Evolutionary conservation across 1,284 basidiomycete species (phyloP).

Genomic region (Tremellales sp.): DNA sequence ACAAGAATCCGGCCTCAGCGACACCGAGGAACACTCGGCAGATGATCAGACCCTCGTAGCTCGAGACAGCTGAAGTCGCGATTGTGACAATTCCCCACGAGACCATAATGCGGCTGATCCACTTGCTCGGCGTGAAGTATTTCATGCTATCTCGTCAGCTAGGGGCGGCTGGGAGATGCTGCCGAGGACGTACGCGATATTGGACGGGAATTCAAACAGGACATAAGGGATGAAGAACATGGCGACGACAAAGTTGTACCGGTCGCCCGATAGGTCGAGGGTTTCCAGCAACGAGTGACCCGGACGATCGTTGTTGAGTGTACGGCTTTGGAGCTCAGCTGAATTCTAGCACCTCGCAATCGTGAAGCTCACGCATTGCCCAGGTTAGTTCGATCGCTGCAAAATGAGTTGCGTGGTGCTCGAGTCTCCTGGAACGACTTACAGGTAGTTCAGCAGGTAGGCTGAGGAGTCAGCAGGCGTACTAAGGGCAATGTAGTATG

Average conservation of each 20-base stretch:
- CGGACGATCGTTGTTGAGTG: constrained; percentile 27
- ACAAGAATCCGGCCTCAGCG: constrained; percentile 53
- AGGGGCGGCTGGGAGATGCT: background rate
- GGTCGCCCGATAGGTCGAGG: constrained; percentile 19
- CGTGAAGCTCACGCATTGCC: constrained; percentile 18
- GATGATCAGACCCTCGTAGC: constrained; percentile 50
- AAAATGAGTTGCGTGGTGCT: background rate
- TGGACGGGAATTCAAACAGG: constrained; percentile 27
- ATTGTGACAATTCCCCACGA: constrained; percentile 45
- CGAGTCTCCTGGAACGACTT: background rate
- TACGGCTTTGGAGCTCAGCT: constrained; percentile 6
- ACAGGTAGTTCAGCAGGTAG: constrained; percentile 22
- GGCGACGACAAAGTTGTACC: constrained; percentile 26
- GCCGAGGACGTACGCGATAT: constrained; percentile 13
- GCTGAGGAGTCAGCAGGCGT: background rate
- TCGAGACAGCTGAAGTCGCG: constrained; percentile 52
- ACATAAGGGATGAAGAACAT: constrained; percentile 34
- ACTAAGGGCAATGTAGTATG: background rate
- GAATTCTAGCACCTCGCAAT: background rate
- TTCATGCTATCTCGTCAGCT: constrained; percentile 8
- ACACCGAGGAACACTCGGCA: constrained; percentile 54
- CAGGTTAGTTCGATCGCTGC: constrained; percentile 23
- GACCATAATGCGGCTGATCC: constrained; percentile 34
- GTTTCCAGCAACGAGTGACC: constrained; percentile 21
- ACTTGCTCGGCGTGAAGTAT: constrained; percentile 25